A percentile compares a stretch with the other conserved stretches of the same genome.
Conservation (phyloP, 2,329 filamentous ascomycete species). For the Myriosclerotinia duriaeana region DNA sequence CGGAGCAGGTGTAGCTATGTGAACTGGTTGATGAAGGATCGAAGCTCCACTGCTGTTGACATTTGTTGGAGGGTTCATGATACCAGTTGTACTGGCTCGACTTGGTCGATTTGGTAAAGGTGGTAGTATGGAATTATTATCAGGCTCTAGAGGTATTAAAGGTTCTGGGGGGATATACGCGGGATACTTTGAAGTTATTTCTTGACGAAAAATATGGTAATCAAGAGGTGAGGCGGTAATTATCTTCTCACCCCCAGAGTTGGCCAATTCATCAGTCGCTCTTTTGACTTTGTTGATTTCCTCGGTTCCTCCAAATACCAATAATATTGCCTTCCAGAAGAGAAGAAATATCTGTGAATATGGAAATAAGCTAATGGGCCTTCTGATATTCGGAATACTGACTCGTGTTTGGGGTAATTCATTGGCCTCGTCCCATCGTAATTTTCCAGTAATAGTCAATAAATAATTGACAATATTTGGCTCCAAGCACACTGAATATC, state of each 20-base stretch:
- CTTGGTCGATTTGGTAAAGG: conserved; percentile 74
- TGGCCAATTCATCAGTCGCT: conserved; percentile 59
- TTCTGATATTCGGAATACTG: conserved; percentile 39
- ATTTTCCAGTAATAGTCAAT: conserved; percentile 64
- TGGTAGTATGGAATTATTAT: conserved; percentile 87
- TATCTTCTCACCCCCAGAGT: conserved; percentile 56
- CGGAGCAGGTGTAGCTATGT: conserved; percentile 96
- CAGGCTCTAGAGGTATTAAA: conserved; percentile 79
- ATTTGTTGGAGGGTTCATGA: conserved; percentile 56
- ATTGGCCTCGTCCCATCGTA: conserved; percentile 71
- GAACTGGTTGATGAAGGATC: conserved; percentile 92
- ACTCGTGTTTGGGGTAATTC: conserved; percentile 63
- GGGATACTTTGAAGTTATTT: conserved; percentile 96
- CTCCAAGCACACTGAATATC: conserved; percentile 51
- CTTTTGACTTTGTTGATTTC: conserved; percentile 74
- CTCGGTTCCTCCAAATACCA: conserved; percentile 77
- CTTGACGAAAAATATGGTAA: conserved; percentile 93
- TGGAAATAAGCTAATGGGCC: conserved; percentile 31
- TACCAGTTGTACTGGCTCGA: conserved; percentile 59
- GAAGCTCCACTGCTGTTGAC: conserved; percentile 63
- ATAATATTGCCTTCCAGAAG: conserved; percentile 86
- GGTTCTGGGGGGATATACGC: conserved; percentile 89
- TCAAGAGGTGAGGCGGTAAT: conserved; percentile 94
- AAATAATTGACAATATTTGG: conserved; percentile 72
- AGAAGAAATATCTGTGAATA: conserved; percentile 66